phyloP scores from a whole-genome alignment of 2,329 filamentous ascomycete genomes.

The Nigrospora sphaerica region DNA sequence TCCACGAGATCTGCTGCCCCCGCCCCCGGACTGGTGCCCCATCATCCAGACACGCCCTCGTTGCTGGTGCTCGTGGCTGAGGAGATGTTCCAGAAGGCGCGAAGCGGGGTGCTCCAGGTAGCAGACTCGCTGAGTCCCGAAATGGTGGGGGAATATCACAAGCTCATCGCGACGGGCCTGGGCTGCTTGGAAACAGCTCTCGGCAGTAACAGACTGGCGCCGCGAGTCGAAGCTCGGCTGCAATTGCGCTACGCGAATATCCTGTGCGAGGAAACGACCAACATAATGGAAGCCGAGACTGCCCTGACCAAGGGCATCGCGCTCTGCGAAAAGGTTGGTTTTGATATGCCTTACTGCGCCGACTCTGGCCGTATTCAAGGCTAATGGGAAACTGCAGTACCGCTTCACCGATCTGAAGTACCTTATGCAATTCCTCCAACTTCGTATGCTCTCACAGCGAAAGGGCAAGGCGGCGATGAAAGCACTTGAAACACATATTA shows the following conservation, averaged over 20 bases:
- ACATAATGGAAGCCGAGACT: constrained; percentile 66
- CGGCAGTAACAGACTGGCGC: constrained; percentile 51
- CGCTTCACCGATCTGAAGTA: constrained; percentile 64
- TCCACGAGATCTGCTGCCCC: constrained; percentile 22
- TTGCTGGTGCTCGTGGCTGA: constrained; percentile 67
- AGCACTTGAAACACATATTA: constrained; percentile 60
- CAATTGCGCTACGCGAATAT: constrained; percentile 66
- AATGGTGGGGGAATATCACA: constrained; percentile 60
- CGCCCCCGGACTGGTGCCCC: constrained; percentile 32
- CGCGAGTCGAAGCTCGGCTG: constrained; percentile 62
- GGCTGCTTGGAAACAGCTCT: constrained; percentile 66
- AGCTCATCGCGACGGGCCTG: constrained; percentile 63
- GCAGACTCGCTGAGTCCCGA: constrained; percentile 41
- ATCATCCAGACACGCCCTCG: constrained; percentile 41
- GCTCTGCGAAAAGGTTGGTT: constrained; percentile 55
- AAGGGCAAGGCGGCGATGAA: constrained; percentile 69
- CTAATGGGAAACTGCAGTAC: constrained; percentile 29
- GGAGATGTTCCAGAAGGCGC: constrained; percentile 65
- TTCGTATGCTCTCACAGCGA: constrained; percentile 62
- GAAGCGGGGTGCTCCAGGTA: constrained; percentile 41
- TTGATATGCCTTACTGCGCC: background rate
- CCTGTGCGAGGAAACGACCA: constrained; percentile 69
- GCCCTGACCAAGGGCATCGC: constrained; percentile 64
- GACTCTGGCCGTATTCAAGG: background rate
- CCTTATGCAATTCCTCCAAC: constrained; percentile 66